Conservation (phyloP, 129 eudicot genomes). For the Flaveria brownii region DNA sequence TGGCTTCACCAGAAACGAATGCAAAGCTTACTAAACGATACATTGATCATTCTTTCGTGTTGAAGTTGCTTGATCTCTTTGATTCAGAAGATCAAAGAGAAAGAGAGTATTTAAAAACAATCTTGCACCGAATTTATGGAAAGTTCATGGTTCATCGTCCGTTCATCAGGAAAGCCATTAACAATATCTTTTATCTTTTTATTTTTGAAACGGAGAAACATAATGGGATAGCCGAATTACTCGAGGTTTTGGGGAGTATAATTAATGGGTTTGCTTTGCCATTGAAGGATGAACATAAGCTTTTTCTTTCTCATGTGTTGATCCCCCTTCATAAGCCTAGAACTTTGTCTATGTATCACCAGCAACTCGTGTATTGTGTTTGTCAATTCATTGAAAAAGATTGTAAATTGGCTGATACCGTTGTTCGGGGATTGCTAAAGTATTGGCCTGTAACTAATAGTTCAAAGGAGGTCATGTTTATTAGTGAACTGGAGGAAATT, state of each 20-base stretch:
- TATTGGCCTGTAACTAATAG: conserved; percentile 77
- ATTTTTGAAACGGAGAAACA: conserved; percentile 52
- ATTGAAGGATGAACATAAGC: conserved; percentile 58
- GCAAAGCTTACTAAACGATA: conserved; percentile 63
- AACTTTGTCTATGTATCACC: conserved; percentile 59
- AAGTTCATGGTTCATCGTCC: conserved; percentile 74
- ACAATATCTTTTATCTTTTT: conserved; percentile 50
- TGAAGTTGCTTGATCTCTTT: conserved; percentile 56
- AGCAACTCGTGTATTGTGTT: conserved; percentile 67
- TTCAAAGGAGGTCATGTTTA: conserved; percentile 63
- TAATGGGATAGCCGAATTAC: conserved; percentile 56
- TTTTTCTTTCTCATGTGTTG: conserved; percentile 59
- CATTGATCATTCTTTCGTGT: conserved; percentile 53
- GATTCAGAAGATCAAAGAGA: conserved; percentile 73
- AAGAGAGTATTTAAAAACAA: conserved; percentile 76
- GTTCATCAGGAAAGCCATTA: conserved; percentile 62
- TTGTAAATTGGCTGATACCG: conserved; percentile 57
- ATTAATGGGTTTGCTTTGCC: conserved; percentile 63
- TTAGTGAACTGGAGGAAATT: conserved; percentile 74
- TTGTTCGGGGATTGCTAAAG: conserved; percentile 62
- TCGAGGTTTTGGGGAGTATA: conserved; percentile 65
- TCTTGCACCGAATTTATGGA: conserved; percentile 58
- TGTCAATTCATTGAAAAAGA: conserved; percentile 80
- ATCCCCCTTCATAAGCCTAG: conserved; percentile 78
- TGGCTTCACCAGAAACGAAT: conserved; percentile 64